These are phyloP conservation scores for sorghum (Sorghum bicolor) DNA, from an alignment of 176 grass and related monocot genomes.

Conservation along the genomic window Sorghum_bicolor_NCBIv3 NC_012875.2:47552001-47552500, in stretches of 20 bases:
- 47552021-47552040: no score
- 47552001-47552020: no score
- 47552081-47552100: neutral
- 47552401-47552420: neutral
- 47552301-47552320: constrained; percentile 75
- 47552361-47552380: constrained; percentile 18
- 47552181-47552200: neutral
- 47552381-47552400: neutral
- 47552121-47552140: neutral
- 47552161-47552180: no score
- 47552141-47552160: no score
- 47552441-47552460: neutral
- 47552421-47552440: neutral
- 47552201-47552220: constrained; percentile 26
- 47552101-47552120: neutral
- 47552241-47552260: constrained; percentile 96
- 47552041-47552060: no score
- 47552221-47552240: constrained; percentile 56
- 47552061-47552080: neutral
- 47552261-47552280: constrained; percentile 88
- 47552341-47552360: constrained; percentile 2
- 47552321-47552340: constrained; percentile 85
- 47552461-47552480: neutral
- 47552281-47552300: constrained; percentile 69
- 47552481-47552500: neutral